Percentiles rank a stretch among this genome's conserved stretches.
phyloP scores from a whole-genome alignment of 2,329 filamentous ascomycete genomes.

The Phoma sp. region DNA sequence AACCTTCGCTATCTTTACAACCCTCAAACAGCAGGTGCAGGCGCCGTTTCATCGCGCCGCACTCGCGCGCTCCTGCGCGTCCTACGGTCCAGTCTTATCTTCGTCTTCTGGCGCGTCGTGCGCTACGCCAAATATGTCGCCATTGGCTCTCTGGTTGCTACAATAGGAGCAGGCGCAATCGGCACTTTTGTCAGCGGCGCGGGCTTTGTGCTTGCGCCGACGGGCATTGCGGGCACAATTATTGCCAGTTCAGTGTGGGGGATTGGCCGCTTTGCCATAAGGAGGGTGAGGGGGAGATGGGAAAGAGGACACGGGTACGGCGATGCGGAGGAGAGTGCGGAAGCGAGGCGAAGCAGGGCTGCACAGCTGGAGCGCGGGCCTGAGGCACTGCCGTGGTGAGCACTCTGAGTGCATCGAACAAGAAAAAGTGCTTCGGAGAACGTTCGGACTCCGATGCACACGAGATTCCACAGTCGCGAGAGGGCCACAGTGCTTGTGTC shows the following conservation, averaged over 20 bases:
- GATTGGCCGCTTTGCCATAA: slow-evolving; percentile 45
- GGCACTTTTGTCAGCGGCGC: slow-evolving; percentile 48
- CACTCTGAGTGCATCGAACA: too few species aligned
- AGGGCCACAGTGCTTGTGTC: too few species aligned
- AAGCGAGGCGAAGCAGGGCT: slow-evolving; percentile 23
- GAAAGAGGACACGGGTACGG: slow-evolving; percentile 25
- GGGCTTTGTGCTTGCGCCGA: slow-evolving; percentile 52
- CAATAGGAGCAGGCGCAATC: slow-evolving; percentile 47
- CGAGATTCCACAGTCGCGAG: too few species aligned
- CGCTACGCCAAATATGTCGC: slow-evolving; percentile 54
- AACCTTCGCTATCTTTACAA: slow-evolving; percentile 49
- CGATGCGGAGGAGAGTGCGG: slow-evolving; percentile 20
- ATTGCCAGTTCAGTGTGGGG: slow-evolving; percentile 50
- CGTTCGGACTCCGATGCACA: too few species aligned
- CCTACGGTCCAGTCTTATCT: slow-evolving; percentile 48
- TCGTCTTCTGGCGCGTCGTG: slow-evolving; percentile 52
- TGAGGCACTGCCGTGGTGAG: slow-evolving; percentile 32
- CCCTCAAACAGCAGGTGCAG: slow-evolving; percentile 32
- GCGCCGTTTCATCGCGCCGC: slow-evolving; percentile 42
- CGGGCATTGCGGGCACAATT: slow-evolving; percentile 48
- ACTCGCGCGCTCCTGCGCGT: slow-evolving; percentile 50
- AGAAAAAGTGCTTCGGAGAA: too few species aligned
- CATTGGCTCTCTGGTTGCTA: slow-evolving; percentile 49
- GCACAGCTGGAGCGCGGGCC: slow-evolving; percentile 21
- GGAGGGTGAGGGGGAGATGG: slow-evolving; percentile 42